Percentiles rank a stretch among this genome's conserved stretches.
Evolutionary conservation across 2,329 filamentous ascomycete species (phyloP).

Genomic region (Pyrenochaeta sp.): DNA sequence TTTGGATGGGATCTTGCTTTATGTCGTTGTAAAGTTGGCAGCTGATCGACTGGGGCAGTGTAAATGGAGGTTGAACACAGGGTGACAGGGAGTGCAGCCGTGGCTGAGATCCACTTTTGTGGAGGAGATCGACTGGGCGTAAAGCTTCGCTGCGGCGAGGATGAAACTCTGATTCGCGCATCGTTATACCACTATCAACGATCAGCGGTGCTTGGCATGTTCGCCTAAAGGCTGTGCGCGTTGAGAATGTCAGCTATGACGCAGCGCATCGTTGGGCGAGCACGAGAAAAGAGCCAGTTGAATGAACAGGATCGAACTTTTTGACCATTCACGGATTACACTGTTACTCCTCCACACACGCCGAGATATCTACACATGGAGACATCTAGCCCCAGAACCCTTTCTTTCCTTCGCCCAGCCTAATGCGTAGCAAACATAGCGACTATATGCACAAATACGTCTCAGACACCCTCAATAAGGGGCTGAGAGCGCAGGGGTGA

Average conservation of each 20-base stretch:
- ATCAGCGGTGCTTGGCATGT: not conserved
- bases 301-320: conserved; percentile 14
- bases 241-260: no score
- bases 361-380: conserved; percentile 8
- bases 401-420: not conserved
- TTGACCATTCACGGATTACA: conserved; percentile 17
- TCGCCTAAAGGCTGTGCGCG: no score
- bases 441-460: conserved; percentile 23
- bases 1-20: no score
- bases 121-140: not conserved
- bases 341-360: conserved; percentile 7
- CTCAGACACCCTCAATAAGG: not conserved
- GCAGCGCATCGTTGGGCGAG: no score
- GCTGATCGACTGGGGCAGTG: not conserved
- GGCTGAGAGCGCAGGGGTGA: conserved; percentile 2
- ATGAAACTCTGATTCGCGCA: no score
- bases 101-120: not conserved
- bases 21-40: not conserved
- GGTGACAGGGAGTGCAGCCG: not conserved
- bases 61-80: not conserved
- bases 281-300: no score
- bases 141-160: not conserved
- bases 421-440: conserved; percentile 24
- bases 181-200: not conserved
- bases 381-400: conserved; percentile 7